Evolutionary conservation across 2,329 filamentous ascomycete genomes (phyloP).

Genomic region (Endocalyx cinctus): DNA sequence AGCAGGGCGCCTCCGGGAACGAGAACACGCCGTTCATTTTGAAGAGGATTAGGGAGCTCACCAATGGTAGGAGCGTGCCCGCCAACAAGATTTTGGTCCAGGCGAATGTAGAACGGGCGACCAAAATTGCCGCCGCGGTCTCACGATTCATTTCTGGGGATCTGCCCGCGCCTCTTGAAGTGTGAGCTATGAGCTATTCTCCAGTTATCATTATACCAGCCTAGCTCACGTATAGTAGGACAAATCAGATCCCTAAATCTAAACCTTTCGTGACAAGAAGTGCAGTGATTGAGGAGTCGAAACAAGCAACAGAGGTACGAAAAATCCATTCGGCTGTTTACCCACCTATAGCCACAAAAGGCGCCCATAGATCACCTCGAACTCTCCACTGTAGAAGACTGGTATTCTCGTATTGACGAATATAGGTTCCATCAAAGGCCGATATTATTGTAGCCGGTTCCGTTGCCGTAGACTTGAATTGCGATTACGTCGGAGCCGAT

Average conservation of each 20-base stretch:
- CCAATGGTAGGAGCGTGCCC: constrained; percentile 62
- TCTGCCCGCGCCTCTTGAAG: constrained; percentile 14
- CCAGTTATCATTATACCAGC: constrained; percentile 2
- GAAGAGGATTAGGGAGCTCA: constrained; percentile 72
- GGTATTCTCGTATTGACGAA: constrained; percentile 13
- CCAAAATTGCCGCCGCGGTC: constrained; percentile 50
- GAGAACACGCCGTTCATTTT: constrained; percentile 84
- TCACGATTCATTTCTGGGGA: constrained; percentile 37
- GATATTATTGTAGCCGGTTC: constrained; percentile 89
- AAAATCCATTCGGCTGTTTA: no score
- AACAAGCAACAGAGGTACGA: constrained; percentile 17
- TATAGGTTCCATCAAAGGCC: constrained; percentile 26
- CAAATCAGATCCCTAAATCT: constrained; percentile 11
- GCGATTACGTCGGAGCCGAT: constrained; percentile 57
- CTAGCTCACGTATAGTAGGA: constrained; percentile 19
- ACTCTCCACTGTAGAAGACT: no score
- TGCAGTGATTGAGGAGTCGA: constrained; percentile 8
- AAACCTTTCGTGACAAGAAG: constrained; percentile 6
- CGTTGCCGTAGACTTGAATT: constrained; percentile 81
- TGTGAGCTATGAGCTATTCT: constrained; percentile 24
- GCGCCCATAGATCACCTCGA: no score
- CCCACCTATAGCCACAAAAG: no score
- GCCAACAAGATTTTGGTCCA: constrained; percentile 66
- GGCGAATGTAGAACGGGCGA: constrained; percentile 50
- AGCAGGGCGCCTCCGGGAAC: constrained; percentile 64